A percentile compares a stretch with the other conserved stretches of the same genome.
These are phyloP conservation scores for Cytospora mali DNA, from an alignment of 2,329 filamentous ascomycete species.

Conservation along the genomic window DNA sequence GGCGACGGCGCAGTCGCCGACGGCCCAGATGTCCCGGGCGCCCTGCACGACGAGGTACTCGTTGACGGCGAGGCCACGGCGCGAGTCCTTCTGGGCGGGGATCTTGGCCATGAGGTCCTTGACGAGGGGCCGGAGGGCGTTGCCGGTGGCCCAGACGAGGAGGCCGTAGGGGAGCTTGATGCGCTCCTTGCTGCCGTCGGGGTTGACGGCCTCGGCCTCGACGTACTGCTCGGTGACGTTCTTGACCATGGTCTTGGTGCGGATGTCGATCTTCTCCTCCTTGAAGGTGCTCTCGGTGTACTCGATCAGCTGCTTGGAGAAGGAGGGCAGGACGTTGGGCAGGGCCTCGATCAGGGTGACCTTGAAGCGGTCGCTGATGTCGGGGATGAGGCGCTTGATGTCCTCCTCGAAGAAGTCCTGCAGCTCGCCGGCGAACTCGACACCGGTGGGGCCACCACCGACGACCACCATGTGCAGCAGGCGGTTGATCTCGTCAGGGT, in stretches of 20 bases:
- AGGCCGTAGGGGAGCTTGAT: constrained; percentile 90
- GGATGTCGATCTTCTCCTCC: constrained; percentile 96
- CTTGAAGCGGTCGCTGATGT: constrained; percentile 92
- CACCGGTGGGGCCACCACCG: constrained; percentile 91
- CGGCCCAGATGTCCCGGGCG: constrained; percentile 94
- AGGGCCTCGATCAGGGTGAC: constrained; percentile 97
- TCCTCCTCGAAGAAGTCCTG: constrained; percentile 99
- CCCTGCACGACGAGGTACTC: constrained; percentile 99
- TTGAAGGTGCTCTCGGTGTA: constrained; percentile 99
- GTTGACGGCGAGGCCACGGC: constrained; percentile 93
- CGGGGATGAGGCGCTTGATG: constrained; percentile 96
- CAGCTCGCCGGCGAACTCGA: constrained; percentile 97
- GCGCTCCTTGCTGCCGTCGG: constrained; percentile 81
- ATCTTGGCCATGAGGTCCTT: constrained; percentile 91
- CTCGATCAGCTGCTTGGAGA: constrained; percentile 98
- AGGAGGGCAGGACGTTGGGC: constrained; percentile 94
- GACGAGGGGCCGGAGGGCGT: constrained; percentile 86
- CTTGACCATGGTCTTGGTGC: constrained; percentile 99
- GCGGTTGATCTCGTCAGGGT: constrained; percentile 83
- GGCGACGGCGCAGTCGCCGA: constrained; percentile 95
- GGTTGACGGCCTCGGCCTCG: constrained; percentile 80
- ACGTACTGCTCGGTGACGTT: constrained; percentile 91
- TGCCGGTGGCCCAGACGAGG: constrained; percentile 97
- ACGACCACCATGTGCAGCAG: constrained; percentile 98
- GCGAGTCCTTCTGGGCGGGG: constrained; percentile 91